Evolutionary conservation across 202 grass and related monocot genomes (phyloP), one percentile per base, ranked within the genome.

Genomic region (Zoysia matrella): DNA sequence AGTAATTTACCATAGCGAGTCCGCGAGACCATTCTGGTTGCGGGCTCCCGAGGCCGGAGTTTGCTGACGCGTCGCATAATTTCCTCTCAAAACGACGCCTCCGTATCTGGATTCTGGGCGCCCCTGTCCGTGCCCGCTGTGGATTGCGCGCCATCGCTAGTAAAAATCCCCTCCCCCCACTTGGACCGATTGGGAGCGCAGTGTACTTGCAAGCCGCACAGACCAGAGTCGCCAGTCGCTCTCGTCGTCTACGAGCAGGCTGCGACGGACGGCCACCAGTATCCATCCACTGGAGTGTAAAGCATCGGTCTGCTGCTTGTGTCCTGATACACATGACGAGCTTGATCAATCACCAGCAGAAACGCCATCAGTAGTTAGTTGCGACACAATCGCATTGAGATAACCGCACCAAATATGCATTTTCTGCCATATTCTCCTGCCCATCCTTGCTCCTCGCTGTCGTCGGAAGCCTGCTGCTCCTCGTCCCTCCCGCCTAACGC

Each of bases 21-120:
- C 60, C 39, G 2, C 8, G 22, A 63, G 30, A 63, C 60, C 60
- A 63, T 65, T 45, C 11, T 3, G 65, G 65, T 47, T 49, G 40
- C 52, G 42, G 52, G 75, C 77, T 78, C 76, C 76, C 76, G 76
- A 84, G 83, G 82, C 76, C 43, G 30, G 7, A 40, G 15, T 60
- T 65, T 68, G 82, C 60, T 89, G 76, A 88, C 65, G 71, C 57
- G 55, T 62, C 18, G 67, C 69, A 67, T 89, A 60, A 73, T 85
- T 89, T 82, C 85, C 83, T 86, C 78, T 83, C 67, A 62, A 89
- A 60, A 76, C 77, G 87, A 82, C 87, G 56, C 78, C 83, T 89
- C 83, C 87, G 83, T 73, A 62, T 89, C 87, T 82, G 82, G 73
- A 83, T 78, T 46, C 22, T 22, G 22, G 22, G 22, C 22, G 22